Base-by-base conservation (phyloP, 345 rosid genomes). In the Gossypioides kirkii region DNA sequence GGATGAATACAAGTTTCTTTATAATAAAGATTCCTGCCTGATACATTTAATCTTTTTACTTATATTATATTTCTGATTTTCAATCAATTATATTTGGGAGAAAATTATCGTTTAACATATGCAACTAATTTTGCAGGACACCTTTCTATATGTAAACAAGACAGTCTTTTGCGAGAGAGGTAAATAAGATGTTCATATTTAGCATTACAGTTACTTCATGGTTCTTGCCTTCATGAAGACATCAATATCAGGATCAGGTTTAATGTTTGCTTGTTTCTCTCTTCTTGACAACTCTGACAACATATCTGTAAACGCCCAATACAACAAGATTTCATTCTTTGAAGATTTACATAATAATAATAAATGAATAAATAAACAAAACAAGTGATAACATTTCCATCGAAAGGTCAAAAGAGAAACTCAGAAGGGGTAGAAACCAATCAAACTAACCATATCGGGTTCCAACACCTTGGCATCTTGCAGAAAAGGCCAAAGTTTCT, bases 401-500 rank as follows among this genome's bases (percentile, higher is more conserved):
- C 38, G 5, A 32, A 32, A 32, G 38, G 38, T 32, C 38, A 32
- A 32, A 32, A 32, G 38, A 32, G 38, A 32, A 32, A 32, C 38
- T 32, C 38, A 32, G 38, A 41, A 42, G 43, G 47, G 43, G 8
- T 12, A 26, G 23, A 61, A 43, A 41, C 42, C 16, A 38, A 36
- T 3, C 10, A 23, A 36, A 41, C 87, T 61, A n/a, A 89, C 93
- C 88, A 3, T 84, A 85, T 12, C 78, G 84, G 2, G 72, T 4
- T 73, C 98, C 98, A 25, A 87, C 88, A 8, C 93, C 91, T 75
- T 91, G 98, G 80, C 97, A 91, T 77, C 84, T 83, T 9, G 96
- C 97, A 0, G 96, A 86, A 78, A 91, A 93, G 50, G 89, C 91
- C 83, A 93, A 78, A 55, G 98, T 93, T 77, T 93, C 98, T 69